phyloP scores from a whole-genome alignment of 768 basidiomycete species.

The Tulasnella calospora region DNA sequence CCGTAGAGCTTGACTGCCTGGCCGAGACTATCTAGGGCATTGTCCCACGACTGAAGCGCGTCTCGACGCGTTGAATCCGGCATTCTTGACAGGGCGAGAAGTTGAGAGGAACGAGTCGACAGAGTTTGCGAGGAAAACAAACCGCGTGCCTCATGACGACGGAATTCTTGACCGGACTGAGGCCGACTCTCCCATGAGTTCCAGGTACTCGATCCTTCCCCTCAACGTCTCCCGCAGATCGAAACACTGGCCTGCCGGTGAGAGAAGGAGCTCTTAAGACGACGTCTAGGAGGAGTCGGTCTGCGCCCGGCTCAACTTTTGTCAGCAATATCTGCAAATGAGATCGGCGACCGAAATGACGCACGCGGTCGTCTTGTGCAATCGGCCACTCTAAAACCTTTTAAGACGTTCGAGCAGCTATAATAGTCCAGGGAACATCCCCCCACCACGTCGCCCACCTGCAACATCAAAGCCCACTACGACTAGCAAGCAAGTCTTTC shows the following conservation, averaged over 20 bases:
- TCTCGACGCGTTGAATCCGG: not conserved
- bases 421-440: not conserved
- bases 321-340: not conserved
- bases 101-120: not conserved
- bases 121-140: slow-evolving; percentile 3
- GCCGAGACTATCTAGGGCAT: not conserved
- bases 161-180: not conserved
- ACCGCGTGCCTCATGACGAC: not conserved
- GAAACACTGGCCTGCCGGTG: not conserved
- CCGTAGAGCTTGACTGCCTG: not conserved
- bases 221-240: not conserved
- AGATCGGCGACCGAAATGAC: not conserved
- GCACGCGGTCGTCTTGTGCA: not conserved
- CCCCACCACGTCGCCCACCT: not conserved
- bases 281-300: not conserved
- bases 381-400: not conserved
- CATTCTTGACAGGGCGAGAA: not conserved
- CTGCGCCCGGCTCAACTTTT: not conserved
- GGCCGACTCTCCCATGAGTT: not conserved
- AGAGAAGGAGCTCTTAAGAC: not conserved
- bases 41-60: slow-evolving; percentile 10
- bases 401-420: not conserved
- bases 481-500: not conserved
- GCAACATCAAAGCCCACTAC: not conserved
- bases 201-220: not conserved